A percentile compares a stretch with the other conserved stretches of the same genome.
These are phyloP conservation scores for Selaginella moellendorffii DNA, from an alignment of 75 land plant species.

Conservation along the genomic window DNA sequence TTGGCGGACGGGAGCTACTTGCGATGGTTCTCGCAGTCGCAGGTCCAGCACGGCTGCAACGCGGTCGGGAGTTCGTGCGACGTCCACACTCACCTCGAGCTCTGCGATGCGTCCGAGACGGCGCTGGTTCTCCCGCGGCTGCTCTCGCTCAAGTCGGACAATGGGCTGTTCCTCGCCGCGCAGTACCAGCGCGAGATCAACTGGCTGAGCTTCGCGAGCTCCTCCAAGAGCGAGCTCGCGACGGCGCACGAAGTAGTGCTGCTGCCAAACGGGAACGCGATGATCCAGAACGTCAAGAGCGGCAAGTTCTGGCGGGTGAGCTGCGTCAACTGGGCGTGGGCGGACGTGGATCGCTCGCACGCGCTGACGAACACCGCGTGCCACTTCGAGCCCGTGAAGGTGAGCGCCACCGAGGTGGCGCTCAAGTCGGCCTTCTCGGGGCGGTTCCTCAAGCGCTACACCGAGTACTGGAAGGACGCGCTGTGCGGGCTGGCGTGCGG, in stretches of 20 bases:
- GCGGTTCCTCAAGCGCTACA: slow-evolving; percentile 7
- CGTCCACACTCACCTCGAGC: neutral
- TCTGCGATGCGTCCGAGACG: neutral
- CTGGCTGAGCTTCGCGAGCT: slow-evolving; percentile 6
- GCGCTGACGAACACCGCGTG: slow-evolving; percentile 4
- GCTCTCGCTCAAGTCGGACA: neutral
- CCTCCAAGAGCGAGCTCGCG: neutral
- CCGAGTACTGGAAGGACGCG: slow-evolving; percentile 4
- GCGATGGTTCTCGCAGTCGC: neutral
- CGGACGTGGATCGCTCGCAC: neutral
- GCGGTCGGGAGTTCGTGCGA: neutral
- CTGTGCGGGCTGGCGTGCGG: neutral
- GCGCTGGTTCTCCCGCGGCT: slow-evolving; percentile 7
- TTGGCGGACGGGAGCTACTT: neutral
- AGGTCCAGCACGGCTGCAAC: neutral
- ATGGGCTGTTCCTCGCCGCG: neutral
- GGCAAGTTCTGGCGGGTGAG: slow-evolving; percentile 8
- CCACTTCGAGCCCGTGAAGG: slow-evolving; percentile 8
- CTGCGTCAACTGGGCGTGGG: slow-evolving; percentile 7
- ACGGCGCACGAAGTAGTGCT: neutral
- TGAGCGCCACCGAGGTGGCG: slow-evolving; percentile 5
- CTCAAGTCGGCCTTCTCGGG: neutral
- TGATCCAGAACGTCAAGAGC: slow-evolving; percentile 1
- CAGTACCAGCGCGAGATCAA: neutral
- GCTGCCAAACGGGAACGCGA: slow-evolving; percentile 7